phyloP scores from a whole-genome alignment of 2,329 filamentous ascomycete species.

The Verticillium isaacii region DNA sequence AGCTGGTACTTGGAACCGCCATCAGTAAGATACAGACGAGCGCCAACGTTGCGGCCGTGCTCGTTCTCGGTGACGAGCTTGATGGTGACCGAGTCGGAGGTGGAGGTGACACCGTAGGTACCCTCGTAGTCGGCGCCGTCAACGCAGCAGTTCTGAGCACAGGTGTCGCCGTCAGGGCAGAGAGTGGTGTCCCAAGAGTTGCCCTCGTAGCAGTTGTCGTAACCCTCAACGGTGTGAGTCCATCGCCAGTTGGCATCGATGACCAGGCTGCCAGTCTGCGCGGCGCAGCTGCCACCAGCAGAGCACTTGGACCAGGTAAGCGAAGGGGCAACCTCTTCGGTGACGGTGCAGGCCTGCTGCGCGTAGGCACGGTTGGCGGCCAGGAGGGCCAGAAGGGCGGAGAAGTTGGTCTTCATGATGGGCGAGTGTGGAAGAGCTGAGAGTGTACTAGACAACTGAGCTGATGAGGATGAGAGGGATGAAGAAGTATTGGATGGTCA shows the following conservation, averaged over 20 bases:
- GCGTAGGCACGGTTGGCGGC: constrained; percentile 27
- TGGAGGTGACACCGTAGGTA: constrained; percentile 51
- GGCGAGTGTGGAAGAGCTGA: background rate
- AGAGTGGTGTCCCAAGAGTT: constrained; percentile 40
- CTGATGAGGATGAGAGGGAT: background rate
- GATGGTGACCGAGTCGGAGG: constrained; percentile 45
- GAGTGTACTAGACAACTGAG: background rate
- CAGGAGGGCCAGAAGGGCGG: constrained; percentile 31
- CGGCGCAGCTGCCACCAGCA: constrained; percentile 42
- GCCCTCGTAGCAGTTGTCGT: constrained; percentile 53
- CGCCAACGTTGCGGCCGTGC: constrained; percentile 43
- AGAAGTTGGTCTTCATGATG: constrained; percentile 18
- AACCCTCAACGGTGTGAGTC: constrained; percentile 41
- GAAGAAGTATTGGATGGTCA: background rate
- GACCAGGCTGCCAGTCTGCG: constrained; percentile 43
- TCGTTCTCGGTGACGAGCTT: constrained; percentile 51
- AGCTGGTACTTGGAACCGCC: constrained; percentile 57
- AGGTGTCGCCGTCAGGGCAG: constrained; percentile 35
- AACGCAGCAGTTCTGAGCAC: constrained; percentile 45
- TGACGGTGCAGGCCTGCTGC: constrained; percentile 46
- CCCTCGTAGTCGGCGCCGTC: constrained; percentile 47
- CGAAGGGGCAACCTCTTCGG: constrained; percentile 45
- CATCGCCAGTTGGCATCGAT: constrained; percentile 60
- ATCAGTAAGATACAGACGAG: constrained; percentile 61
- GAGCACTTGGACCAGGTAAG: constrained; percentile 51